These are phyloP conservation scores for Paecilomyces dactylethromorphus DNA, from an alignment of 2,329 filamentous ascomycete genomes.

Conservation along the genomic window DNA sequence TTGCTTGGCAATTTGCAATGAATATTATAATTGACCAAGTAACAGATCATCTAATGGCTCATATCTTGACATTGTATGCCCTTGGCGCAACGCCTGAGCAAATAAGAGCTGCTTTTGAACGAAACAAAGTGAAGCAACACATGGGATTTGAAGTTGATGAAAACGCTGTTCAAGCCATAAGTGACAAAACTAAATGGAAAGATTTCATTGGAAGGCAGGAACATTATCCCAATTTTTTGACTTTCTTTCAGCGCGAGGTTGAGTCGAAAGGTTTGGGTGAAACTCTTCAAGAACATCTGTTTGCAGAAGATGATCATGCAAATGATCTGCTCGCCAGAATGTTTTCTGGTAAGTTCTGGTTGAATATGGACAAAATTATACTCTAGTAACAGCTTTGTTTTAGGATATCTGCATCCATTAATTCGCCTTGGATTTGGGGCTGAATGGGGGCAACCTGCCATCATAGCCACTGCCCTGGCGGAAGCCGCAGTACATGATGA, in stretches of 20 bases:
- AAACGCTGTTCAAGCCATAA: slow-evolving; percentile 49
- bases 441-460: slow-evolving; percentile 73
- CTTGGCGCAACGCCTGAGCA: slow-evolving; percentile 58
- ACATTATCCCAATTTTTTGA: slow-evolving; percentile 67
- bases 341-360: slow-evolving; percentile 49
- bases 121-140: slow-evolving; percentile 62
- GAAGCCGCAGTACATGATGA: slow-evolving; percentile 65
- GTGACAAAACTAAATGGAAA: slow-evolving; percentile 51
- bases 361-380: background rate
- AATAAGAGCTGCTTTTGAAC: slow-evolving; percentile 59
- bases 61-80: slow-evolving; percentile 69
- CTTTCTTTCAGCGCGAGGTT: slow-evolving; percentile 71
- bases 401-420: slow-evolving; percentile 68
- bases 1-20: background rate
- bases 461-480: slow-evolving; percentile 73
- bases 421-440: slow-evolving; percentile 82
- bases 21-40: slow-evolving; percentile 3
- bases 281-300: slow-evolving; percentile 61
- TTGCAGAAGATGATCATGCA: slow-evolving; percentile 57
- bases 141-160: slow-evolving; percentile 43
- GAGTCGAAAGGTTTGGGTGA: slow-evolving; percentile 55
- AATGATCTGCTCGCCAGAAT: slow-evolving; percentile 64
- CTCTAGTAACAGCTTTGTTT: slow-evolving; percentile 6
- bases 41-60: slow-evolving; percentile 68
- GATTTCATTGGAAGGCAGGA: slow-evolving; percentile 56